Base-by-base conservation (phyloP, 1,284 basidiomycete species). In the Sporisorium graminicola region DNA sequence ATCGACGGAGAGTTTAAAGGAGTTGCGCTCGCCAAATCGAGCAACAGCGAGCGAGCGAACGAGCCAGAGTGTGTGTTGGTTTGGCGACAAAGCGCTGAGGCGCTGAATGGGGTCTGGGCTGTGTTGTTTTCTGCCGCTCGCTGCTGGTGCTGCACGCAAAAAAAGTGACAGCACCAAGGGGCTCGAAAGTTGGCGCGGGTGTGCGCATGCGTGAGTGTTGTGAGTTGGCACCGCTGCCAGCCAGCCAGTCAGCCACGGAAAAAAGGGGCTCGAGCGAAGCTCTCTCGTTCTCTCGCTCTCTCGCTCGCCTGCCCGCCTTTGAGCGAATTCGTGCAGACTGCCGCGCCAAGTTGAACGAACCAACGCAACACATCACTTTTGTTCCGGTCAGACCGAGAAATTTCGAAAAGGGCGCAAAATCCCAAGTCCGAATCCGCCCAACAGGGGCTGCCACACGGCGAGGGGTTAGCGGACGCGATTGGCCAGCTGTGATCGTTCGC, bases 321-420 rank as follows among this genome's bases (percentile, higher is more conserved):
- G 55, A 51, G 61, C 57, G 67, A 61, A 65, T 57, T 70, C 58
- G 68, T 56, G 58, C 68, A 65, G 42, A 50, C 29, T 20, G 42
- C 44, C n/a, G n/a, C n/a, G n/a, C n/a, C 52, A 16, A 13, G 12
- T 54, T 2, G 26, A 55, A 70, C 58, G 57, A 58, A 71, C 63
- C 62, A 57, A 71, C 58, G 68, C 68, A 58, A 65, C 62, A 71
- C 58, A 56, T 71, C 62, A 71, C 68, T 56, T 70, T 65, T 70
- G 57, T 29, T n/a, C 33, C 46, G 46, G 13, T 14, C 12, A 24
- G n/a, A n/a, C n/a, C 44, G 12, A 13, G 12, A 31, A 49, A 33
- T 59, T 50, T 51, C 58, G 14, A 44, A 43, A 50, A 37, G 35
- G n/a, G 24, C 10, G 29, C 59, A 43, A 42, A 47, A 31, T 35